Evolutionary conservation across 352 stramenopile genomes (phyloP).

Genomic region (Globisporangium sylvaticum): DNA sequence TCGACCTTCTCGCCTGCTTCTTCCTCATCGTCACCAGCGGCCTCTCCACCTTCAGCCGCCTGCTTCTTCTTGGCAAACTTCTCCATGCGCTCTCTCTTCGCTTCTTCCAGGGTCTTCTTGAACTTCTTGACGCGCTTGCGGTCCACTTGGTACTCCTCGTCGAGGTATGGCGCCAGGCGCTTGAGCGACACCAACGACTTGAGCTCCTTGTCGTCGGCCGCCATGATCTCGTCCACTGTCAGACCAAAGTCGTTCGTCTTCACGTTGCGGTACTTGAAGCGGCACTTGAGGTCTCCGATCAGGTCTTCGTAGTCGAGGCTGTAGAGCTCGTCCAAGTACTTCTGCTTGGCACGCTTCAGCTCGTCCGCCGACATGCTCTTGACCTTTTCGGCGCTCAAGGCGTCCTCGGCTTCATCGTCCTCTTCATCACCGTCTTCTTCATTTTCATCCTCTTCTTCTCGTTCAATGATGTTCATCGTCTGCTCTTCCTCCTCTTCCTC

Average conservation of each 20-base stretch:
- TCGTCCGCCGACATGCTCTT: slow-evolving; percentile 58
- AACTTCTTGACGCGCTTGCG: slow-evolving; percentile 70
- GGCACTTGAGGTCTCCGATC: slow-evolving; percentile 95
- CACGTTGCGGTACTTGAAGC: slow-evolving; percentile 98
- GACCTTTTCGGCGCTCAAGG: slow-evolving; percentile 35
- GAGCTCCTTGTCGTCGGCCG: slow-evolving; percentile 94
- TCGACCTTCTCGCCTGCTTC: not conserved
- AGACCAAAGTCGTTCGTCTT: slow-evolving; percentile 95
- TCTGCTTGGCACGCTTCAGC: slow-evolving; percentile 82
- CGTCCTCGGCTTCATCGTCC: slow-evolving; percentile 47
- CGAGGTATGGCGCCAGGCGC: slow-evolving; percentile 93
- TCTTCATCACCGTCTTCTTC: slow-evolving; percentile 35
- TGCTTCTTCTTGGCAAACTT: slow-evolving; percentile 29
- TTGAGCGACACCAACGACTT: slow-evolving; percentile 97
- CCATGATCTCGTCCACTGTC: slow-evolving; percentile 96
- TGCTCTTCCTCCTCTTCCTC: slow-evolving; percentile 25
- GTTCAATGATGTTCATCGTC: slow-evolving; percentile 17
- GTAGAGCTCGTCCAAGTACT: slow-evolving; percentile 96
- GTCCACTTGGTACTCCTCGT: slow-evolving; percentile 77
- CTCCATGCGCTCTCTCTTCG: slow-evolving; percentile 34
- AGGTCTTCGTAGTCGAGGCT: slow-evolving; percentile 99
- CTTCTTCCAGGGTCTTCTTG: slow-evolving; percentile 56
- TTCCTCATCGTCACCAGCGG: slow-evolving; percentile 2
- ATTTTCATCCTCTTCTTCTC: slow-evolving; percentile 24
- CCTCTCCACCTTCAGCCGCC: not conserved